Base-by-base conservation (phyloP, 495 filamentous ascomycete species). In the Geoglossum glabrum region DNA sequence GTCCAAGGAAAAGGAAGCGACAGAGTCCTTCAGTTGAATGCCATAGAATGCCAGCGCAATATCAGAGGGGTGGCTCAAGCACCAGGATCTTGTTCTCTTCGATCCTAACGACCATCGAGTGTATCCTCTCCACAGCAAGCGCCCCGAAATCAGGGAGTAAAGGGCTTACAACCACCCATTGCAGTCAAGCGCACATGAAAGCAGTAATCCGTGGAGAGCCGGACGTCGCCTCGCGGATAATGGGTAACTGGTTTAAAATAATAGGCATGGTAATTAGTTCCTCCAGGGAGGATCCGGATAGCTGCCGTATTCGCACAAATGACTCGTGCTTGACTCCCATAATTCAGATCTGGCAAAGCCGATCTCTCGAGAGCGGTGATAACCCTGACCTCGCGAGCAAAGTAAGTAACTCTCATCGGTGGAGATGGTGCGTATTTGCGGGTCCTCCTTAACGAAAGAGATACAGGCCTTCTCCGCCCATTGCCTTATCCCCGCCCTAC, bases 281-380 rank as follows among this genome's bases (percentile, higher is more conserved):
- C n/a, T 25, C 25, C 21, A 6, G 25, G 28, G 28, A 49, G n/a
- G 5, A 45, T 17, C 11, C 31, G 65, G 64, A 54, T 64, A 68
- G 23, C 65, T 74, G 50, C 64, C 64, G n/a, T 46, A 72, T 25
- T 68, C 71, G 56, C 66, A 71, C 23, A 52, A 69, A 49, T 65
- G 69, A n/a, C 64, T 67, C 36, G 62, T 52, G 38, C 10, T 31
- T 58, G 19, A 43, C 10, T 33, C 63, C 36, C 64, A 71, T 70
- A 6, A 59, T 77, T 26, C 67, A 70, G 11, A 57, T 77, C 38
- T 78, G 76, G 76, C 71, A 74, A 17, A 63, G 65, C 52, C 69
- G 72, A 51, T 74, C 69, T 9, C 64, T 64, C 47, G 67, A 65
- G 26, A 63, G 65, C 21, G 70, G 72, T 55, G 70, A 73, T 58